Percentiles rank a stretch among this genome's conserved stretches.
Conservation (phyloP, 352 stramenopile genomes). For the Phytophthora cajani region DNA sequence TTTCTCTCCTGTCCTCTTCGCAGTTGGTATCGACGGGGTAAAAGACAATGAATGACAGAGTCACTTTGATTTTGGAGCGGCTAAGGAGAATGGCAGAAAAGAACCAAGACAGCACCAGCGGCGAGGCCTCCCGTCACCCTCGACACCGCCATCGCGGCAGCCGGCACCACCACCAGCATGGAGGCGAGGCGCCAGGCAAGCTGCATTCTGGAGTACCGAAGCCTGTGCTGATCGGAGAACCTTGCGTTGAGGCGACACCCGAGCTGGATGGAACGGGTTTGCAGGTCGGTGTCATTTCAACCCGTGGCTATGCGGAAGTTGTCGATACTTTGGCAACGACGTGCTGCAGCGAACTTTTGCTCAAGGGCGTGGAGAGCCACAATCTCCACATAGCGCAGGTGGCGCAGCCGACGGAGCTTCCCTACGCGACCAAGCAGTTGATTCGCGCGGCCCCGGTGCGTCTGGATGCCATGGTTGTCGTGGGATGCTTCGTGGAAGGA, state of each 20-base stretch:
- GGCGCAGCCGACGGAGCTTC: slow-evolving; percentile 42
- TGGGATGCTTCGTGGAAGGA: slow-evolving; percentile 3
- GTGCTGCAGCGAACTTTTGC: slow-evolving; percentile 42
- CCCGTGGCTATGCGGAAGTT: slow-evolving; percentile 31
- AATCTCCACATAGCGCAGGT: slow-evolving; percentile 43
- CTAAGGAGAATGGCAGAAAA: neutral
- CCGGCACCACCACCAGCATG: slow-evolving; percentile 4
- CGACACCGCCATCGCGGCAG: slow-evolving; percentile 1
- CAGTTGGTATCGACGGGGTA: too few relatives aligned
- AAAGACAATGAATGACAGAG: too few relatives aligned
- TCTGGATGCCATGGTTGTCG: slow-evolving; percentile 7
- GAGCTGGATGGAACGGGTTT: slow-evolving; percentile 34
- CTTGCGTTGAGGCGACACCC: slow-evolving; percentile 33
- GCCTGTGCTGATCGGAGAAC: slow-evolving; percentile 37
- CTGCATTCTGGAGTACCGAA: neutral
- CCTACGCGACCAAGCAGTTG: slow-evolving; percentile 40
- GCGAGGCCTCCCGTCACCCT: neutral
- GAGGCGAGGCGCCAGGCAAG: slow-evolving; percentile 1
- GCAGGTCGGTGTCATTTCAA: slow-evolving; percentile 41
- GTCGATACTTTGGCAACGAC: slow-evolving; percentile 35
- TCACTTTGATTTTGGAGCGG: neutral
- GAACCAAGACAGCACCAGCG: neutral
- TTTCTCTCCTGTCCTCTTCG: neutral
- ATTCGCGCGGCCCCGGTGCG: slow-evolving; percentile 1
- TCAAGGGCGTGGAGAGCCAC: slow-evolving; percentile 36